Evolutionary conservation across 345 rosid species (phyloP).

Genomic region (Aegle marmelos): DNA sequence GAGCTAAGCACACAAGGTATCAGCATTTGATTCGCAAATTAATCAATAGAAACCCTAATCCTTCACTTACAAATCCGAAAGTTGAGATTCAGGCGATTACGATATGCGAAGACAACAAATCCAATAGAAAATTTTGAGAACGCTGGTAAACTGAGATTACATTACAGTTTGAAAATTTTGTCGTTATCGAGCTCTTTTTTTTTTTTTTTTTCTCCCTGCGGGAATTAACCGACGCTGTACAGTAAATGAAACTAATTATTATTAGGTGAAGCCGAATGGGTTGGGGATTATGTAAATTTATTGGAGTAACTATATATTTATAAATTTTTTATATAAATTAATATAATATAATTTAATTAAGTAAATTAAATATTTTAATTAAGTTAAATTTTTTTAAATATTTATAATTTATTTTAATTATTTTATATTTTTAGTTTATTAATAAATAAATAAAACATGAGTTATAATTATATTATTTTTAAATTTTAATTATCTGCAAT

Average conservation of each 20-base stretch:
- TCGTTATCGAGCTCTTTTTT: not conserved
- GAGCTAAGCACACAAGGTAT: not conserved
- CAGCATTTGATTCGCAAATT: not conserved
- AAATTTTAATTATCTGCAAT: too few species aligned
- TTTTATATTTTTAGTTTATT: too few species aligned
- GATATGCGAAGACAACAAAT: not conserved
- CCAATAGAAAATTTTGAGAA: not conserved
- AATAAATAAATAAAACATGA: too few species aligned
- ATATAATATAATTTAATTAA: too few species aligned
- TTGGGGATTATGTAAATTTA: too few species aligned
- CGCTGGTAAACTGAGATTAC: not conserved
- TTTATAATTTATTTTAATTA: too few species aligned
- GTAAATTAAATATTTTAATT: too few species aligned
- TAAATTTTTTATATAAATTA: too few species aligned
- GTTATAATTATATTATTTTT: too few species aligned
- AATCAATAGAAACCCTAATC: conserved; percentile 7
- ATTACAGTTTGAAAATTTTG: not conserved
- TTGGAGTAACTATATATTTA: too few species aligned
- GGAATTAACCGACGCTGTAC: not conserved
- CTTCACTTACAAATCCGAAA: not conserved
- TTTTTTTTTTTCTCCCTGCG: not conserved
- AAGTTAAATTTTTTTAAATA: too few species aligned
- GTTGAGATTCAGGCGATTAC: not conserved
- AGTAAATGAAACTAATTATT: not conserved
- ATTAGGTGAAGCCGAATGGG: too few species aligned